Conservation (phyloP, 2,329 filamentous ascomycete species). For the Ustilaginoidea virens region DNA sequence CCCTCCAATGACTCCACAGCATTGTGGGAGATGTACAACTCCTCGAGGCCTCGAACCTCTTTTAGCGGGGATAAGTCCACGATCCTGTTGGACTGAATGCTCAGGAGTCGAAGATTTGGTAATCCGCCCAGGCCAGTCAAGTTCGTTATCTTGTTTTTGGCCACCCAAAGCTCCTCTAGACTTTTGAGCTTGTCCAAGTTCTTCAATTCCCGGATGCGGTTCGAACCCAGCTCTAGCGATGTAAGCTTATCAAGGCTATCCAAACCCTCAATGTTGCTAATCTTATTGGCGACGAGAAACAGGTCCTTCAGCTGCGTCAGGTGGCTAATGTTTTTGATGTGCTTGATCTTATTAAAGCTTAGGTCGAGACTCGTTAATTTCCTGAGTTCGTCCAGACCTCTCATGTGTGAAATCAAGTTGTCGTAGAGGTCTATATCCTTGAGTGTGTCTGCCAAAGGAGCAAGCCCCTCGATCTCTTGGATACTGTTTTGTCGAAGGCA, state of each 20-base stretch:
- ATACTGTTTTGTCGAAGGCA: slow-evolving; percentile 92
- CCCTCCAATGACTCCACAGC: slow-evolving; percentile 64
- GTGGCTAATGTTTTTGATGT: slow-evolving; percentile 79
- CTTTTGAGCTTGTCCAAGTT: slow-evolving; percentile 64
- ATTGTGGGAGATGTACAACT: slow-evolving; percentile 94
- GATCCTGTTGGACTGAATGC: slow-evolving; percentile 90
- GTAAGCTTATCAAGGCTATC: slow-evolving; percentile 58
- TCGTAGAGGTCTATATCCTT: slow-evolving; percentile 90
- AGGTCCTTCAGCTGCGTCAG: slow-evolving; percentile 66
- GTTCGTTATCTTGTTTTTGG: slow-evolving; percentile 89
- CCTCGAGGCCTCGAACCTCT: slow-evolving; percentile 63
- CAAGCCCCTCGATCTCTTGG: slow-evolving; percentile 61
- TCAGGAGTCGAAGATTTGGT: slow-evolving; percentile 69
- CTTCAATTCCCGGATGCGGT: slow-evolving; percentile 77
- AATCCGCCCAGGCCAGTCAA: slow-evolving; percentile 63
- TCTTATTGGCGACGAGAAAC: slow-evolving; percentile 92
- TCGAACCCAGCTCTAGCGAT: slow-evolving; percentile 83
- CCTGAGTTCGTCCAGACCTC: slow-evolving; percentile 63
- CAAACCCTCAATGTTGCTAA: slow-evolving; percentile 71
- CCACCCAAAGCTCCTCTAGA: slow-evolving; percentile 83
- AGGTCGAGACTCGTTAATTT: slow-evolving; percentile 71
- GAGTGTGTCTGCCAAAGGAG: slow-evolving; percentile 47
- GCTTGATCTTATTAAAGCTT: slow-evolving; percentile 98
- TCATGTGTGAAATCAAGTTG: slow-evolving; percentile 80
- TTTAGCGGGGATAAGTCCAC: slow-evolving; percentile 60